Evolutionary conservation across 208 protist genomes (phyloP), one percentile per base, ranked within the genome.

Genomic region (Trypanosoma melophagium): DNA sequence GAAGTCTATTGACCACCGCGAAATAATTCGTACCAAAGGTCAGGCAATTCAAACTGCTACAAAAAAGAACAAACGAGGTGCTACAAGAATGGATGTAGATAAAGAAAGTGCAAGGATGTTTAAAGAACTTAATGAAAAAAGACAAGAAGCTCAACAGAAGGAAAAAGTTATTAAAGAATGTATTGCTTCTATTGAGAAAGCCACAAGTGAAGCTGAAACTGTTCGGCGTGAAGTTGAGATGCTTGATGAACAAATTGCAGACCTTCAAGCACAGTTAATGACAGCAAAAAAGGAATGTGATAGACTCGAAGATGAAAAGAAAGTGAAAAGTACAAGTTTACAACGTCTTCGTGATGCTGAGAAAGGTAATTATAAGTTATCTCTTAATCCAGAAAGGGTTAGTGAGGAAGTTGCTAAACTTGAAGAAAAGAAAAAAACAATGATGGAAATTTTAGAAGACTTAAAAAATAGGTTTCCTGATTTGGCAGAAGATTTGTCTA

Each of bases 11-110:
- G 91, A 96, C 69, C 93, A 97, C 68, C 92, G 94, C 40, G 94
- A 98, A 44, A 81, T 94, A 31, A 92, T 97, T 60, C 82, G 89
- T n/a, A 90, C 87, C n/a, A 97, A 97, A 67, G 96, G 96, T 49
- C 86, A 93, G 52, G 89, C 88, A 7, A 79, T 93, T 52, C 81
- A 90, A 62, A 71, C 86, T 8, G 71, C 86, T 0, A 74, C 82
- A 13, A 69, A 90, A 57, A 80, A 74, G 42, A 86, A 87, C 61
- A 89, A 88, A 50, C 17, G 60, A 28, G 88, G 80, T 41, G 78
- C 66, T 12, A 97, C 92, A 8, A 74, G 91, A 49, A 72, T 93
- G 7, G 73, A 83, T 49, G 74, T 98, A 5, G 79, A 96, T 25
- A 95, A 95, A 71, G 85, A 97, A 60, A 91, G 95, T 66, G 77